phyloP scores from a whole-genome alignment of 2,329 filamentous ascomycete genomes.

The Lithohypha guttulata region DNA sequence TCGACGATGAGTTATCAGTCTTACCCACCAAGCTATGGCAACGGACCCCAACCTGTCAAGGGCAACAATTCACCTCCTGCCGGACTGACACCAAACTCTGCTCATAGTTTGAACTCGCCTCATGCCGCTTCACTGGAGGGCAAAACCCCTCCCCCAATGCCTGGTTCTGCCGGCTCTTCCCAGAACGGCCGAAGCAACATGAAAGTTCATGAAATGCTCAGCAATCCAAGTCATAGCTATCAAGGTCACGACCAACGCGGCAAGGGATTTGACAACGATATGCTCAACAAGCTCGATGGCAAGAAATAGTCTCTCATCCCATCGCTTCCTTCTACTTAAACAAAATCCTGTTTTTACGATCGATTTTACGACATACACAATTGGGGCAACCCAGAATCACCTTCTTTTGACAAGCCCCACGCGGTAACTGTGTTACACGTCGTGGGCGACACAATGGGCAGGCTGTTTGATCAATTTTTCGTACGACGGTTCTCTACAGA shows the following conservation, averaged over 20 bases:
- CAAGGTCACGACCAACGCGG: constrained; percentile 25
- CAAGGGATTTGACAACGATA: constrained; percentile 39
- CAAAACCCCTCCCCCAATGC: constrained; percentile 31
- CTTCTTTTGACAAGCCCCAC: constrained; percentile 14
- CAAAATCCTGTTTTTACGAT: constrained; percentile 10
- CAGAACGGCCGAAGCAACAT: constrained; percentile 31
- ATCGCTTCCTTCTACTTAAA: not conserved
- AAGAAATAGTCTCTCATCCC: constrained; percentile 16
- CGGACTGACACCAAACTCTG: constrained; percentile 31
- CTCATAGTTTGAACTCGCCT: constrained; percentile 35
- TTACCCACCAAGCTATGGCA: constrained; percentile 28
- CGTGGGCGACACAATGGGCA: constrained; percentile 15
- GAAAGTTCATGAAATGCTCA: constrained; percentile 40
- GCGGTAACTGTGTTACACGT: constrained; percentile 16
- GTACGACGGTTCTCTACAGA: constrained; percentile 7
- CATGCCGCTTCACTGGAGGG: constrained; percentile 25
- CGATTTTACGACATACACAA: constrained; percentile 17
- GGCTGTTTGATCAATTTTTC: constrained; percentile 21
- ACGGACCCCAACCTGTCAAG: constrained; percentile 19
- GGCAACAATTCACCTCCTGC: constrained; percentile 19
- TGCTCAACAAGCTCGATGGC: constrained; percentile 31
- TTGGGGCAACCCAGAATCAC: constrained; percentile 22
- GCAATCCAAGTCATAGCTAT: constrained; percentile 22
- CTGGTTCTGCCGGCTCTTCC: constrained; percentile 24
- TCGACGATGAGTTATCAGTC: constrained; percentile 34